phyloP scores from a whole-genome alignment of 2,329 filamentous ascomycete genomes.

The Pseudogymnoascus pannorum region DNA sequence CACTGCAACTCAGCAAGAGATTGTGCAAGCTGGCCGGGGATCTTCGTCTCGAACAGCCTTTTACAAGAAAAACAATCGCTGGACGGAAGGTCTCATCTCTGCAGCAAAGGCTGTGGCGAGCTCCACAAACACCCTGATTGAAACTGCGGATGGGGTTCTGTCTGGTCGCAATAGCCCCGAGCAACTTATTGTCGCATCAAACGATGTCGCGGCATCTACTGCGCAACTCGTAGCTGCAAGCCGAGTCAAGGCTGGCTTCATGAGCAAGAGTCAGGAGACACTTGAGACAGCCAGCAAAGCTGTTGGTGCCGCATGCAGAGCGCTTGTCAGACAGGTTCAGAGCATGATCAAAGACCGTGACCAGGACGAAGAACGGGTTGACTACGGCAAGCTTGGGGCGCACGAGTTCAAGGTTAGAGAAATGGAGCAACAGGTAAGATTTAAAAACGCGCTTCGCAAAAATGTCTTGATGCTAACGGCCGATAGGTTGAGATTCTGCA shows the following conservation, averaged over 20 bases:
- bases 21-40: conserved; percentile 86
- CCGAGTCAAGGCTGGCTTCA: conserved; percentile 94
- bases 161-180: conserved; percentile 88
- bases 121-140: conserved; percentile 92
- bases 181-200: conserved; percentile 95
- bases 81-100: conserved; percentile 96
- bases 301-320: conserved; percentile 80
- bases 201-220: conserved; percentile 92
- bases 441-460: background rate
- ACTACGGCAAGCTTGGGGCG: conserved; percentile 79
- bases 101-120: conserved; percentile 92
- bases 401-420: conserved; percentile 98
- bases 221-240: conserved; percentile 94
- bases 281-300: conserved; percentile 89
- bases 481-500: conserved; percentile 89
- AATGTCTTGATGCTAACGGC: background rate
- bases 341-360: conserved; percentile 84
- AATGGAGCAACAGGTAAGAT: conserved; percentile 96
- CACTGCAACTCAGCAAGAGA: conserved; percentile 88
- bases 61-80: conserved; percentile 99
- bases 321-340: conserved; percentile 88
- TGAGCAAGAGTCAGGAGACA: conserved; percentile 91
- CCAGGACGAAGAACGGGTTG: conserved; percentile 72
- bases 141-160: conserved; percentile 94
- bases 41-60: conserved; percentile 84